A percentile compares a stretch with the other conserved stretches of the same genome.
These are phyloP conservation scores for Saccharomycopsis vini DNA, from an alignment of 805 yeast genomes.

Conservation along the genomic window DNA sequence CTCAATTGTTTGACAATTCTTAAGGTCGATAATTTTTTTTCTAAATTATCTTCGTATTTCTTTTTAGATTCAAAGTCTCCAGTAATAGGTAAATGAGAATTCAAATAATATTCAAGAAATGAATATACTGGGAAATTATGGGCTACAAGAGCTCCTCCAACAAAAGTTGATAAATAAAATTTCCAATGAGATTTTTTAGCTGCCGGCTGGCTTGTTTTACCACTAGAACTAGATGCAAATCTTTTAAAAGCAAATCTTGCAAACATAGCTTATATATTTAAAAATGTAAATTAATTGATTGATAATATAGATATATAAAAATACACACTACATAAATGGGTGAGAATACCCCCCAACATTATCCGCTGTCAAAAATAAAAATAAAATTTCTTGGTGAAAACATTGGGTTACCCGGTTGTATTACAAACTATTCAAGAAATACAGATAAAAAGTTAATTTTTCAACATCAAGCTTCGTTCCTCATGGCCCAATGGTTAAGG, in stretches of 20 bases:
- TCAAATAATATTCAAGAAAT: slow-evolving; percentile 24
- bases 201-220: neutral
- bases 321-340: no score
- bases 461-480: no score
- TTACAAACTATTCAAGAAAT: no score
- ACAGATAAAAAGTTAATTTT: no score
- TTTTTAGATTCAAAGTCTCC: slow-evolving; percentile 24
- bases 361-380: no score
- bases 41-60: slow-evolving; percentile 30
- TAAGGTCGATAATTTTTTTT: slow-evolving; percentile 38
- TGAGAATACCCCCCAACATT: no score
- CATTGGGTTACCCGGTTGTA: no score
- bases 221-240: neutral
- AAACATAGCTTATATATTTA: no score
- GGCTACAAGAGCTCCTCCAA: slow-evolving; percentile 29
- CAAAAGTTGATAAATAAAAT: slow-evolving; percentile 24
- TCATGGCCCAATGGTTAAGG: no score
- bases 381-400: no score
- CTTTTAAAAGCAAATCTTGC: neutral
- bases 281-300: no score
- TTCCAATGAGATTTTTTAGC: slow-evolving; percentile 5
- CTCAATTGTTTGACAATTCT: slow-evolving; percentile 43
- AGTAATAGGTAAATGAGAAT: slow-evolving; percentile 20
- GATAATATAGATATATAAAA: no score
- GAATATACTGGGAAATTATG: slow-evolving; percentile 28